phyloP scores from a whole-genome alignment of 129 eudicot genomes.

The Kitagawia praeruptora region DNA sequence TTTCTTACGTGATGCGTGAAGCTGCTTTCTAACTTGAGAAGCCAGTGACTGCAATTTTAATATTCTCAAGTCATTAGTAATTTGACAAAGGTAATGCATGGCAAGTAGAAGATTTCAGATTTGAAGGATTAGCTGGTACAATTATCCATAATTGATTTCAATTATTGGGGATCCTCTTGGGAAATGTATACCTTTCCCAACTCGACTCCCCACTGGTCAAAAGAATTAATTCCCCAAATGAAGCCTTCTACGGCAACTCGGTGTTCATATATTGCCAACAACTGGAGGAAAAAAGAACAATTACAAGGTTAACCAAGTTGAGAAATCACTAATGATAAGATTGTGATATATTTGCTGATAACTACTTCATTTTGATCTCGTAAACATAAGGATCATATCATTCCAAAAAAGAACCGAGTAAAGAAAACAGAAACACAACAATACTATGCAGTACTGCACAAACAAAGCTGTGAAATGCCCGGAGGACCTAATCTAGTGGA shows the following conservation, averaged over 20 bases:
- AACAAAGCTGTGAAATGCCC: background rate
- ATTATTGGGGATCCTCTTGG: background rate
- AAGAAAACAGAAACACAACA: background rate
- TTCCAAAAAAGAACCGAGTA: background rate
- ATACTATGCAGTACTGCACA: background rate
- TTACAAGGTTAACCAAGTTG: background rate
- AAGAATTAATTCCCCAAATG: conserved; percentile 94
- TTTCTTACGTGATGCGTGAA: conserved; percentile 90
- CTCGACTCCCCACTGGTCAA: conserved; percentile 99
- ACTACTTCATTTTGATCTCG: background rate
- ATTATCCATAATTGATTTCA: background rate
- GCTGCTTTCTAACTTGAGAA: conserved; percentile 87
- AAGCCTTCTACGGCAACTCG: conserved; percentile 95
- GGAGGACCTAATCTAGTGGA: background rate
- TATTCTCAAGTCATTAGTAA: background rate
- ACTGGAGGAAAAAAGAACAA: conserved; percentile 29
- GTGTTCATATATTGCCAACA: conserved; percentile 89
- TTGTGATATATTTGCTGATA: background rate
- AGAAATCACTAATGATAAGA: background rate
- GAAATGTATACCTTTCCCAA: conserved; percentile 71
- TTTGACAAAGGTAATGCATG: background rate
- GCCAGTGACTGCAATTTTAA: conserved; percentile 62
- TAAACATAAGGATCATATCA: background rate
- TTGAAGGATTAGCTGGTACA: background rate
- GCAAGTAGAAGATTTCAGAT: background rate